Evolutionary conservation across 2,329 filamentous ascomycete species (phyloP), one percentile per base, ranked within the genome.

Genomic region (Talaromyces sp.): DNA sequence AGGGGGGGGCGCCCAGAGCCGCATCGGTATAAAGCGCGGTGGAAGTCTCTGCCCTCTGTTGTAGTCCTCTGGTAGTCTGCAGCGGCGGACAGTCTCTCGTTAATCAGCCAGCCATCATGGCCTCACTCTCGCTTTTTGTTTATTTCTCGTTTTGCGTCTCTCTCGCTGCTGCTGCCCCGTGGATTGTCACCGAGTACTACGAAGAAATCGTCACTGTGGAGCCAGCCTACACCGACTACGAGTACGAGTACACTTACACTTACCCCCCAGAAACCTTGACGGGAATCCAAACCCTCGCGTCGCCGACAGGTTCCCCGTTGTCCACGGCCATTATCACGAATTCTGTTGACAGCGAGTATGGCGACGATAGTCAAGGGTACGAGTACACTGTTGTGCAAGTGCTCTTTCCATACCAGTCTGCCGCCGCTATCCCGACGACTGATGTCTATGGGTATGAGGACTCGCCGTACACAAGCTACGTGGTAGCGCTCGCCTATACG

Each of bases 141-240:
- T 57, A 56, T 42, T 56, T 64, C 56, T 63, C 67, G 10, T 60
- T 68, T 60, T 66, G 66, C 63, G 25, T 60, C 17, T 25, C 54
- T 28, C 11, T 55, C 25, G 47, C 53, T 19, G 32, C 44, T 30
- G 70, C 70, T 1, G 65, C 64, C 8, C 71, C 71, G 10, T 73
- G 71, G 71, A 69, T 73, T 28, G 68, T 69, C 36, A 73, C 71
- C 3, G 66, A 70, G 39, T 57, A 64, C 57, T 72, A 68, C 28
- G 64, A 72, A 60, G 60, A 65, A 49, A 56, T 62, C 9, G 22
- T 62, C 32, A 53, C 54, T 10, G 68, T 67, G 2, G 15, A 57
- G 15, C 36, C 62, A 8, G 39, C 39, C 8, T 63, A 65, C 13
- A 60, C 60, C 8, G 70, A 68, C 5, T 49, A 39, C 2, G 63